Evolutionary conservation across 371 early-diverging fungal species (phyloP).

Genomic region (Dinochytrium kinnereticum): DNA sequence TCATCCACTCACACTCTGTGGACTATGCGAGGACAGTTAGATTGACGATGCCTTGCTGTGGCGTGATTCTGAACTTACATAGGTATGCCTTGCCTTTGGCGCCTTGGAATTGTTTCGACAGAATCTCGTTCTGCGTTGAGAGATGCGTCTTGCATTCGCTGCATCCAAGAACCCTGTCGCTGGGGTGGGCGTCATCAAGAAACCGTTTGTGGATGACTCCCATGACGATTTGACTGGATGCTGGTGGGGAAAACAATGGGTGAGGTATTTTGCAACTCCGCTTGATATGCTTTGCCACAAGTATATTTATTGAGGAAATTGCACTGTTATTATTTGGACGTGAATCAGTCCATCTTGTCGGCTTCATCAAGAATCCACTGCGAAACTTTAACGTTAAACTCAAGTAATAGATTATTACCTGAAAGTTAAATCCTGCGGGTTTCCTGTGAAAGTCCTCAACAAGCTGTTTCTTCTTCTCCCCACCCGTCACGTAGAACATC

Average conservation of each 20-base stretch:
- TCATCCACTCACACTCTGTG: background rate
- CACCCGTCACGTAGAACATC: slow-evolving; percentile 86
- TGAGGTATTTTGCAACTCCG: background rate
- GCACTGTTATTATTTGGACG: background rate
- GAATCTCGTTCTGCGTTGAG: slow-evolving; percentile 62
- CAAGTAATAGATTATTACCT: slow-evolving; percentile 36
- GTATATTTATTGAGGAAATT: background rate
- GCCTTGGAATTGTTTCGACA: slow-evolving; percentile 71
- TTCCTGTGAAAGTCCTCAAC: slow-evolving; percentile 79
- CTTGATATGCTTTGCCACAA: background rate
- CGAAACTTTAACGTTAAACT: background rate
- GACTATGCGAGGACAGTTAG: slow-evolving; percentile 3
- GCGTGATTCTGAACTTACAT: slow-evolving; percentile 61
- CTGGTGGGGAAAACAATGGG: background rate
- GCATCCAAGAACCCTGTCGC: slow-evolving; percentile 63
- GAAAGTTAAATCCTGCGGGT: slow-evolving; percentile 78
- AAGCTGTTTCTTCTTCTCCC: slow-evolving; percentile 65
- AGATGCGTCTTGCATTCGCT: slow-evolving; percentile 76
- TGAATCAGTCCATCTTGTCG: slow-evolving; percentile 21
- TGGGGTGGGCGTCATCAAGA: slow-evolving; percentile 16
- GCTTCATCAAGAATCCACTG: slow-evolving; percentile 23
- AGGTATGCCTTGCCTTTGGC: slow-evolving; percentile 75
- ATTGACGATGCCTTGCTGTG: too few species aligned
- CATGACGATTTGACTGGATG: slow-evolving; percentile 5
- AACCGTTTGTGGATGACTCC: slow-evolving; percentile 24